Percentiles rank a stretch among this genome's conserved stretches.
These are phyloP conservation scores for Sporormia fimetaria DNA, from an alignment of 495 filamentous ascomycete species.

Conservation along the genomic window DNA sequence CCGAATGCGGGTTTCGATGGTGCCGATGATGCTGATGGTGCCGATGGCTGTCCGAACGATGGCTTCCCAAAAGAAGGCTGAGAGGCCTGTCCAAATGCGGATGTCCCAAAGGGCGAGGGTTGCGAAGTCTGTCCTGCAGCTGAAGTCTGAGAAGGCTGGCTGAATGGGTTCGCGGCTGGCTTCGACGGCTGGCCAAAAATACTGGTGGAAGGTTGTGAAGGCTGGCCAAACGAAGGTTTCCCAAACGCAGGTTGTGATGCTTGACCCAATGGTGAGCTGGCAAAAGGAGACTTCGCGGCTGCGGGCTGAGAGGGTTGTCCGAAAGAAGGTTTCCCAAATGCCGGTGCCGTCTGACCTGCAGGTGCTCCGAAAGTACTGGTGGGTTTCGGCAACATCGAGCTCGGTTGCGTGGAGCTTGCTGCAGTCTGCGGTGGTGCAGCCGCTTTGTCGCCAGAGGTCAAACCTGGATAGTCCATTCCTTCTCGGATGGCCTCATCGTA, in stretches of 20 bases:
- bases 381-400: conserved; percentile 1
- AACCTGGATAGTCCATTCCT: conserved; percentile 57
- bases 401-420: not conserved
- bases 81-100: too few species aligned
- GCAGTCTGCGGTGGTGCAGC: not conserved
- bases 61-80: conserved; percentile 24
- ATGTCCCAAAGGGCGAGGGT: too few species aligned
- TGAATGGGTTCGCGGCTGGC: too few species aligned
- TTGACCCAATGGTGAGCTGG: too few species aligned
- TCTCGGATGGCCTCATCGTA: conserved; percentile 75
- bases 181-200: too few species aligned
- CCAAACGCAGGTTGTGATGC: conserved; percentile 27
- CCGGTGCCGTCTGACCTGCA: conserved; percentile 16
- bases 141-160: too few species aligned
- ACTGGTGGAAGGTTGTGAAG: conserved; percentile 20
- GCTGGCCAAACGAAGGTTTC: conserved; percentile 24
- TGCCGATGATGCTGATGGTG: not conserved
- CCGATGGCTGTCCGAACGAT: conserved; percentile 17
- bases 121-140: too few species aligned
- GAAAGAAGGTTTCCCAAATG: conserved; percentile 24
- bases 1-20: conserved; percentile 23
- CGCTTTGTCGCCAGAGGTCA: conserved; percentile 33
- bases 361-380: conserved; percentile 6
- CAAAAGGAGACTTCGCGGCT: too few species aligned
- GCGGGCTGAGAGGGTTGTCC: too few species aligned